Evolutionary conservation across 257 asterid species (phyloP).

Genomic region (Solanum okadae): DNA sequence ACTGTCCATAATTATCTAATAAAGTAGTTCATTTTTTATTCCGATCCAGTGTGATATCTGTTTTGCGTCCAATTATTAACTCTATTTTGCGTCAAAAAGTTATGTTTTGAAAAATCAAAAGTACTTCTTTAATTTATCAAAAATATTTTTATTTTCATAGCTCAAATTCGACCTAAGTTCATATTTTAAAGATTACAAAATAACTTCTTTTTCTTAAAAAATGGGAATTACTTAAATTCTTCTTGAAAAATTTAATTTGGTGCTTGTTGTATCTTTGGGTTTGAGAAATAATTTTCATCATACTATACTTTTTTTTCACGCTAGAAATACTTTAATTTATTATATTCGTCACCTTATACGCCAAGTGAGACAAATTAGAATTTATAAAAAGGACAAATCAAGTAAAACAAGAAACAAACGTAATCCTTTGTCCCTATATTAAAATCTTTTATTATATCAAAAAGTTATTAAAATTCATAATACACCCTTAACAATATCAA

Average conservation of each 20-base stretch:
- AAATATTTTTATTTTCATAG: too few species aligned
- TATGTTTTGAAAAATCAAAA: too few species aligned
- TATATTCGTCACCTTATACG: background rate
- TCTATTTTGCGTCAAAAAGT: background rate
- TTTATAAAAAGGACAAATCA: background rate
- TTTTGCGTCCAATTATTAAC: too few species aligned
- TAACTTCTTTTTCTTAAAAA: too few species aligned
- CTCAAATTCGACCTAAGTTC: background rate
- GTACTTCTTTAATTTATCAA: too few species aligned
- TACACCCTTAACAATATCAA: too few species aligned
- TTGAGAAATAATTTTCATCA: background rate
- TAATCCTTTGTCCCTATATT: background rate
- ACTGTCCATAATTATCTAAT: background rate
- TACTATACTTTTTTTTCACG: background rate
- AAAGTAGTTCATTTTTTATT: background rate
- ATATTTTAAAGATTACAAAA: background rate
- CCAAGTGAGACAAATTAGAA: background rate
- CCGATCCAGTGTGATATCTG: too few species aligned
- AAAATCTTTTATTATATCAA: too few species aligned
- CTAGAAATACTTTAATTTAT: background rate
- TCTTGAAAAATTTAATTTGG: background rate
- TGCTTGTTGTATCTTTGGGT: background rate
- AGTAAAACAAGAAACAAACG: background rate
- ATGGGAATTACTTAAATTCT: background rate
- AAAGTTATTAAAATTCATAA: background rate